These are phyloP conservation scores for Entomortierella chlamydospora DNA, from an alignment of 192 early-diverging fungal species.

Conservation along the genomic window DNA sequence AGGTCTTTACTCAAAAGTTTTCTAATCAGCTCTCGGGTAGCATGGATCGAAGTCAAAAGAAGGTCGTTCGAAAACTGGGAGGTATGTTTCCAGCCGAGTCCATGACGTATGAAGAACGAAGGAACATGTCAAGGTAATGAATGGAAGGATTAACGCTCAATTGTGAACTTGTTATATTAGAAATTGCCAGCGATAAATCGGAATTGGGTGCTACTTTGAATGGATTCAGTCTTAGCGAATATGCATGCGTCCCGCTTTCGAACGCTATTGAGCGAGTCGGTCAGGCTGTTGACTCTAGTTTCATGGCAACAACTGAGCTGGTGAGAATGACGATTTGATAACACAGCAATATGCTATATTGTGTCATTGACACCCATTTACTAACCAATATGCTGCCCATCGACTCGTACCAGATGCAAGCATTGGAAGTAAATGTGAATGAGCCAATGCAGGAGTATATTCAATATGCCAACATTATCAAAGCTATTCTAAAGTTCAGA, in stretches of 20 bases:
- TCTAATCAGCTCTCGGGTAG: conserved; percentile 80
- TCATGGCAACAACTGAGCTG: conserved; percentile 79
- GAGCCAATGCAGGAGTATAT: conserved; percentile 91
- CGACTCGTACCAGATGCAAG: conserved; percentile 63
- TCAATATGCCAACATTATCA: conserved; percentile 90
- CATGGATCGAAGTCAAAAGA: conserved; percentile 79
- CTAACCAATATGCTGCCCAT: no score
- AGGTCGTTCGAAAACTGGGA: conserved; percentile 76
- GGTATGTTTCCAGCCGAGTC: conserved; percentile 57
- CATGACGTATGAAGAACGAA: background rate
- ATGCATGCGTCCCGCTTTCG: conserved; percentile 66
- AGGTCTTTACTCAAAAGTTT: conserved; percentile 92
- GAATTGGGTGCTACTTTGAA: conserved; percentile 95
- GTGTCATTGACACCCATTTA: no score
- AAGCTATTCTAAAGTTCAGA: conserved; percentile 86
- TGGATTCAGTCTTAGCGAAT: conserved; percentile 92
- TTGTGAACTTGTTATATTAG: conserved; percentile 41
- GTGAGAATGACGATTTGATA: conserved; percentile 38
- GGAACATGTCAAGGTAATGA: background rate
- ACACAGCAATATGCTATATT: no score
- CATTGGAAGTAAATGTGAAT: conserved; percentile 82
- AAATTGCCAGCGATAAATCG: conserved; percentile 81
- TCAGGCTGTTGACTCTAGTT: conserved; percentile 89
- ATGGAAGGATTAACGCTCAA: no score
- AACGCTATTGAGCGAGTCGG: conserved; percentile 93